phyloP scores from a whole-genome alignment of 495 filamentous ascomycete species.

The Aspergillus baeticus region DNA sequence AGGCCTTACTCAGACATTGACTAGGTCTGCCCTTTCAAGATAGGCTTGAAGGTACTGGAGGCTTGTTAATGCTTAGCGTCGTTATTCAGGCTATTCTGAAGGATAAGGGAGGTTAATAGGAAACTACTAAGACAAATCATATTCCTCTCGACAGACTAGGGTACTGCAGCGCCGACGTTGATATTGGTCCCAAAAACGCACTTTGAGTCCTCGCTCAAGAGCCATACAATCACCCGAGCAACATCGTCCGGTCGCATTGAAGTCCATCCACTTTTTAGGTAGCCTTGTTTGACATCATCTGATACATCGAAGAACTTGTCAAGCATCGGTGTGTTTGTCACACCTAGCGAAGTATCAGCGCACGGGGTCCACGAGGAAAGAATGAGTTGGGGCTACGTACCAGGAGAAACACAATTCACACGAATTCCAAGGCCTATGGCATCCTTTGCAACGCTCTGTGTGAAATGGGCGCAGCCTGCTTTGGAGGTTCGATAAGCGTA shows the following conservation, averaged over 20 bases:
- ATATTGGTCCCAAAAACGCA: constrained; percentile 9
- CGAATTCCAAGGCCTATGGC: constrained; percentile 2
- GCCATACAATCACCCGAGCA: constrained; percentile 9
- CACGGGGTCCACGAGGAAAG: background rate
- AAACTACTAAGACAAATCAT: too few species aligned
- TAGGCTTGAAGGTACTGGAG: too few species aligned
- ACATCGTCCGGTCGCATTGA: constrained; percentile 2
- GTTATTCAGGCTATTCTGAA: too few species aligned
- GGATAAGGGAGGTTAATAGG: too few species aligned
- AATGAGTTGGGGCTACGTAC: background rate
- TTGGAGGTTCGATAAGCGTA: constrained; percentile 11
- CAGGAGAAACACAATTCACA: constrained; percentile 9
- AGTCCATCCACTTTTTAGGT: background rate
- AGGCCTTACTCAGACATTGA: too few species aligned
- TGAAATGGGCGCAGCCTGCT: constrained; percentile 9
- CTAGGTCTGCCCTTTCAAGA: too few species aligned
- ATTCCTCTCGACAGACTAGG: background rate
- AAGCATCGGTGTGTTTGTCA: constrained; percentile 5
- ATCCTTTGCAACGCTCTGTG: constrained; percentile 10
- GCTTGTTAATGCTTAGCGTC: too few species aligned
- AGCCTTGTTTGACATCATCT: background rate
- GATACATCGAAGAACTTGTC: background rate
- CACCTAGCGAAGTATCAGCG: constrained; percentile 29
- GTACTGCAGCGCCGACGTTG: constrained; percentile 8
- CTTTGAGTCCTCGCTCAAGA: constrained; percentile 5